phyloP scores from a whole-genome alignment of 176 grass and related monocot genomes.

The Aegilops longissima region DNA sequence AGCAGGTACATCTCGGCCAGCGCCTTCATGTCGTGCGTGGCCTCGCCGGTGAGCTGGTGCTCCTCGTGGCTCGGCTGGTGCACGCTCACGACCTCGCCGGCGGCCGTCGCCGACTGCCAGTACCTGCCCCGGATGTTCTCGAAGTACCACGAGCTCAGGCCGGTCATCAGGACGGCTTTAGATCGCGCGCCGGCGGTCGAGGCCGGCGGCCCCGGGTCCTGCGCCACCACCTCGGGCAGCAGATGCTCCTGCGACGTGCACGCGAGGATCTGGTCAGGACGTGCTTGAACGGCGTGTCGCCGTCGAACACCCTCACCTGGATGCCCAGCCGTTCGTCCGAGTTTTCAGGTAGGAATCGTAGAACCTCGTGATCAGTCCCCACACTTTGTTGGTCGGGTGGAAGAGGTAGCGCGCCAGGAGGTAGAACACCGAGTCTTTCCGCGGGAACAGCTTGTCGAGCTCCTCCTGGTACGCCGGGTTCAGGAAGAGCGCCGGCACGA shows the following conservation, averaged over 20 bases:
- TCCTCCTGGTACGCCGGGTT: slow-evolving; percentile 49
- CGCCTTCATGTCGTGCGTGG: slow-evolving; percentile 62
- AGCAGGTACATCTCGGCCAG: slow-evolving; percentile 65
- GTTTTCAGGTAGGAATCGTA: slow-evolving; percentile 34
- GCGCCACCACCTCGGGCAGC: slow-evolving; percentile 19
- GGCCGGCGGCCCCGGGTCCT: neutral
- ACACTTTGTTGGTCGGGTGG: slow-evolving; percentile 54
- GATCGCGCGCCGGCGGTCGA: neutral
- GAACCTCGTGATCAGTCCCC: slow-evolving; percentile 67
- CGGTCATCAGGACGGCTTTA: slow-evolving; percentile 40
- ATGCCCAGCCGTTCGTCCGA: slow-evolving; percentile 46
- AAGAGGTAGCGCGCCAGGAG: slow-evolving; percentile 54
- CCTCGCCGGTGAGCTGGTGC: slow-evolving; percentile 38
- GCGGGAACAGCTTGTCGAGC: slow-evolving; percentile 46
- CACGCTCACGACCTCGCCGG: slow-evolving; percentile 52
- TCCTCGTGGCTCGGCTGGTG: slow-evolving; percentile 77
- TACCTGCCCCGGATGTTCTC: slow-evolving; percentile 57
- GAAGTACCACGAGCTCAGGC: slow-evolving; percentile 48
- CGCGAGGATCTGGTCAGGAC: slow-evolving; percentile 39
- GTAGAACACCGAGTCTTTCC: slow-evolving; percentile 60
- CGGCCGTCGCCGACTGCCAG: slow-evolving; percentile 47
- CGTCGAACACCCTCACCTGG: slow-evolving; percentile 57
- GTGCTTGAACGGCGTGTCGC: slow-evolving; percentile 44
- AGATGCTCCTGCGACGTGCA: slow-evolving; percentile 40
- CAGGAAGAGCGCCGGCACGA: slow-evolving; percentile 56